A percentile compares a stretch with the other conserved stretches of the same genome.
Conservation (phyloP, 1,284 basidiomycete species). For the Cutaneotrichosporon cutaneum region DNA sequence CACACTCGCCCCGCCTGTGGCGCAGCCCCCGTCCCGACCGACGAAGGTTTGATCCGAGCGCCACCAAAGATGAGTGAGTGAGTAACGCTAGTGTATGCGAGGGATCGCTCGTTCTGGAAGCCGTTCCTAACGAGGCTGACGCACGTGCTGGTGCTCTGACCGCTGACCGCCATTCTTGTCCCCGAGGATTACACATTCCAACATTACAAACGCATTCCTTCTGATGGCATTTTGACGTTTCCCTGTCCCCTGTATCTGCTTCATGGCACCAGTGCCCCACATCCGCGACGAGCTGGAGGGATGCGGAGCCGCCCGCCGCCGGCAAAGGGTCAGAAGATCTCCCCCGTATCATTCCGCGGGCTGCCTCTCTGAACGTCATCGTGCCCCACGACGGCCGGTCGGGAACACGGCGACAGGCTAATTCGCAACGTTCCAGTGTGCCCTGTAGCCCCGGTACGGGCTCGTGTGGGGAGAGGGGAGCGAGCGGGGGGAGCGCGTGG, state of each 20-base stretch:
- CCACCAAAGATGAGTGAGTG: not conserved
- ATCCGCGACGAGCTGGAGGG: conserved; percentile 16
- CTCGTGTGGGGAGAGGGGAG: conserved; percentile 35
- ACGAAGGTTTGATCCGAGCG: not conserved
- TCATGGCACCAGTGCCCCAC: conserved; percentile 9
- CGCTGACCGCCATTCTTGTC: too few species aligned
- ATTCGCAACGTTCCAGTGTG: conserved; percentile 67
- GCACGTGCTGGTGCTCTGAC: too few species aligned
- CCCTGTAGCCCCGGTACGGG: conserved; percentile 58
- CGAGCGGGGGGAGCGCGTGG: too few species aligned
- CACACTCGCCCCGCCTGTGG: not conserved
- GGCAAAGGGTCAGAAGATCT: conserved; percentile 29
- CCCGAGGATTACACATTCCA: not conserved
- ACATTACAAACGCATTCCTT: not conserved
- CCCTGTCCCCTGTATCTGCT: not conserved
- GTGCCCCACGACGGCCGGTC: conserved; percentile 59
- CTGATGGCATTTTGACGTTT: not conserved
- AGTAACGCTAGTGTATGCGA: not conserved
- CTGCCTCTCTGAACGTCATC: conserved; percentile 59
- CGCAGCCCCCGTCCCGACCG: not conserved
- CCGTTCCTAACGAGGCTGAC: not conserved
- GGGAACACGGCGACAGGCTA: conserved; percentile 67
- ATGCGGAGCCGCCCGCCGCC: conserved; percentile 6
- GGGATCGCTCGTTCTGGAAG: not conserved
- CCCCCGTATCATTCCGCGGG: conserved; percentile 53